phyloP scores from a whole-genome alignment of 495 filamentous ascomycete species.

The Hypoxylon rickii region DNA sequence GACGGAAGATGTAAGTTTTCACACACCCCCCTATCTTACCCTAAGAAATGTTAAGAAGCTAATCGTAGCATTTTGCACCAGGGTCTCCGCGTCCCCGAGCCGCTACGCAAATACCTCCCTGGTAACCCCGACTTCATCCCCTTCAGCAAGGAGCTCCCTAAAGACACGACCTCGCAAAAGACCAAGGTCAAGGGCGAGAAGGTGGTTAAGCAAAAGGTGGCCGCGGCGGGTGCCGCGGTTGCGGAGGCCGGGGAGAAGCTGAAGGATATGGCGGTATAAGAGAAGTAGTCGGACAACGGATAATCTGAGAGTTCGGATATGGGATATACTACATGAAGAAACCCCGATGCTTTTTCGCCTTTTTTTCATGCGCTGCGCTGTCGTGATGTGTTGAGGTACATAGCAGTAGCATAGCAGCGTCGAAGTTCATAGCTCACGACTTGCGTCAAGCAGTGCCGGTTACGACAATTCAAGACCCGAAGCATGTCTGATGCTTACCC shows the following conservation, averaged over 20 bases:
- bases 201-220: conserved; percentile 26
- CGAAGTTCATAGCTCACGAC: neutral
- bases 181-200: conserved; percentile 39
- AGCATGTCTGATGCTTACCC: too few relatives aligned
- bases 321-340: neutral
- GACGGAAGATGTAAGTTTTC: conserved; percentile 70
- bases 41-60: conserved; percentile 8
- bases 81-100: conserved; percentile 85
- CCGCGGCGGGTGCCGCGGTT: conserved; percentile 20
- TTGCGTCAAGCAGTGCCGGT: too few relatives aligned
- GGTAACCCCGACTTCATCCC: conserved; percentile 85
- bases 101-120: conserved; percentile 89
- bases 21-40: neutral
- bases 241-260: conserved; percentile 29
- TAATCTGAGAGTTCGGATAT: neutral
- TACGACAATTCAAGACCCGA: too few relatives aligned
- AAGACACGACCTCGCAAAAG: conserved; percentile 54
- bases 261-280: conserved; percentile 30
- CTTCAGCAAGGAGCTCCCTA: conserved; percentile 81
- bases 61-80: conserved; percentile 36
- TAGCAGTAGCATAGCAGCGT: neutral
- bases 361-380: too few relatives aligned
- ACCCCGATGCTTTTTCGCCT: neutral
- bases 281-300: too few relatives aligned
- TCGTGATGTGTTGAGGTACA: neutral